These are phyloP conservation scores for Phtheirospermum japonicum DNA, from an alignment of 257 asterid genomes.

Conservation along the genomic window DNA sequence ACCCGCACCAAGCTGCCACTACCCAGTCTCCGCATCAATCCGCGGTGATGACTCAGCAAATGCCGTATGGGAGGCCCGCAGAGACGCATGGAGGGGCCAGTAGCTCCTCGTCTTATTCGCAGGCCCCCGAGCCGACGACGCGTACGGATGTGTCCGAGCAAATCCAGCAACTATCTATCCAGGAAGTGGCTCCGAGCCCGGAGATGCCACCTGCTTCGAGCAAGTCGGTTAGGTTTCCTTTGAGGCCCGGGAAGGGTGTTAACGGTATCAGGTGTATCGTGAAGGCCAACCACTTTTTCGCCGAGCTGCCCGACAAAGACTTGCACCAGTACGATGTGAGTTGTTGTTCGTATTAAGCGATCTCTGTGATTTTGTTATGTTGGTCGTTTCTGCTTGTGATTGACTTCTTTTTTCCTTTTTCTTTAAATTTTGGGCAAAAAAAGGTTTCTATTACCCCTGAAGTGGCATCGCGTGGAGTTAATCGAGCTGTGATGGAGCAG, in stretches of 20 bases:
- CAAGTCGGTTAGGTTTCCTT: conserved; percentile 80
- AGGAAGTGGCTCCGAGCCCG: conserved; percentile 46
- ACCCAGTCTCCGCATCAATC: conserved; percentile 56
- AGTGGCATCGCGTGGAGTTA: conserved; percentile 74
- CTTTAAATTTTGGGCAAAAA: too few relatives aligned
- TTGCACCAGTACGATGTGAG: conserved; percentile 92
- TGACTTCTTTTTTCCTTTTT: conserved; percentile 12
- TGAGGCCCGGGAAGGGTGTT: conserved; percentile 87
- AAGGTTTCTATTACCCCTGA: conserved; percentile 87
- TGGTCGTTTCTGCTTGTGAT: neutral
- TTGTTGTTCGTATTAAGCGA: conserved; percentile 1
- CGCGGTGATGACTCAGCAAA: conserved; percentile 40
- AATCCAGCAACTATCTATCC: conserved; percentile 45
- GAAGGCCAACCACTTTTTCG: conserved; percentile 92
- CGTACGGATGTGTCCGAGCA: conserved; percentile 37
- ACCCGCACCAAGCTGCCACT: conserved; percentile 86
- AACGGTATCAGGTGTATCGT: conserved; percentile 67
- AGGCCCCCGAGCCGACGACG: conserved; percentile 39
- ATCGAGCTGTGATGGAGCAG: conserved; percentile 89
- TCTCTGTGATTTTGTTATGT: neutral
- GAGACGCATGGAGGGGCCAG: conserved; percentile 38
- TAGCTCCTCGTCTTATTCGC: conserved; percentile 38
- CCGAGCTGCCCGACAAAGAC: conserved; percentile 89
- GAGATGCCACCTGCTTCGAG: conserved; percentile 72
- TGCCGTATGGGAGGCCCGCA: conserved; percentile 22